Percentiles rank a stretch among this genome's conserved stretches.
Evolutionary conservation across 2,329 filamentous ascomycete genomes (phyloP).

Genomic region (Xylaria sp.): DNA sequence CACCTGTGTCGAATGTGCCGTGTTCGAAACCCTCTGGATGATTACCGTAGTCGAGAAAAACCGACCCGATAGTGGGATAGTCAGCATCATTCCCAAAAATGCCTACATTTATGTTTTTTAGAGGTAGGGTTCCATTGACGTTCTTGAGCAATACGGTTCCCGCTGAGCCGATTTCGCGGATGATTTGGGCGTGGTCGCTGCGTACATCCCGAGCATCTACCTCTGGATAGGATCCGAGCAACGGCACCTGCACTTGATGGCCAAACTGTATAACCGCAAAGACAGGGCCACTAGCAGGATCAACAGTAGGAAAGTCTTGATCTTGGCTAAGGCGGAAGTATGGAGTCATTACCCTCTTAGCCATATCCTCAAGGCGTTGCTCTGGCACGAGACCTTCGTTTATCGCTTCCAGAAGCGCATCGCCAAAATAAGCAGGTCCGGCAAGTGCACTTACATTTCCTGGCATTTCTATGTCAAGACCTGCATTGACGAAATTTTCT

Average conservation of each 20-base stretch:
- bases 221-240: constrained; percentile 53
- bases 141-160: constrained; percentile 82
- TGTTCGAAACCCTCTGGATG: constrained; percentile 72
- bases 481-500: constrained; percentile 55
- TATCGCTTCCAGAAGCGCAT: constrained; percentile 52
- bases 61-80: constrained; percentile 51
- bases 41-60: constrained; percentile 36
- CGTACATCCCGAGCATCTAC: constrained; percentile 63
- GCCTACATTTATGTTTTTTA: constrained; percentile 64
- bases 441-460: constrained; percentile 10
- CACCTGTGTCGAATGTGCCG: constrained; percentile 67
- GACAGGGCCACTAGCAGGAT: constrained; percentile 56
- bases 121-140: constrained; percentile 66
- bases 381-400: constrained; percentile 58
- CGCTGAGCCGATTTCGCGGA: constrained; percentile 63
- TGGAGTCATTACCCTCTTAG: constrained; percentile 63
- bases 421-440: constrained; percentile 55
- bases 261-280: constrained; percentile 58
- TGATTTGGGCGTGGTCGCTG: constrained; percentile 64
- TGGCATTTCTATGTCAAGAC: constrained; percentile 52
- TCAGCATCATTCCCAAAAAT: constrained; percentile 70
- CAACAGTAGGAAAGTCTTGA: constrained; percentile 55
- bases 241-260: constrained; percentile 59
- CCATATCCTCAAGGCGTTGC: constrained; percentile 58
- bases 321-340: constrained; percentile 63